These are phyloP conservation scores for Botryosphaeria agaves DNA, from an alignment of 2,329 filamentous ascomycete species.

Conservation along the genomic window DNA sequence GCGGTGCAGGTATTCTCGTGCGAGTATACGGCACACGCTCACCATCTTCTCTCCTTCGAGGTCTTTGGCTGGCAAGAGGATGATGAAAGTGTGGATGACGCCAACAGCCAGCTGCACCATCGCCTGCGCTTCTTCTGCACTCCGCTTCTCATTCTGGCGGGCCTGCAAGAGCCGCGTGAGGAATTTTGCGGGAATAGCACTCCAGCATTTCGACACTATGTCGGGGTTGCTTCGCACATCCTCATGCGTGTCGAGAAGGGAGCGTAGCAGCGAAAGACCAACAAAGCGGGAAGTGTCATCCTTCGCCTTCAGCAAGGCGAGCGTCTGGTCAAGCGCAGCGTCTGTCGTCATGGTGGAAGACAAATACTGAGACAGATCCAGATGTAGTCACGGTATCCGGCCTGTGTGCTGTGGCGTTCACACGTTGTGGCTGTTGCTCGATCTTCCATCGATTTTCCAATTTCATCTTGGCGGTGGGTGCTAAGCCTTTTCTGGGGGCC, in stretches of 20 bases:
- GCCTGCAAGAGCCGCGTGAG: slow-evolving; percentile 45
- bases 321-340: slow-evolving; percentile 30
- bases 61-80: slow-evolving; percentile 34
- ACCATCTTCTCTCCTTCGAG: slow-evolving; percentile 30
- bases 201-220: slow-evolving; percentile 36
- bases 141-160: slow-evolving; percentile 6
- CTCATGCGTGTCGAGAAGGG: slow-evolving; percentile 43
- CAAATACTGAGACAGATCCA: no score
- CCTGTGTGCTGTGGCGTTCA: no score
- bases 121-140: slow-evolving; percentile 30
- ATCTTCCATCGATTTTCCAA: no score
- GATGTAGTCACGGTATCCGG: no score
- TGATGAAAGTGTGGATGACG: slow-evolving; percentile 44
- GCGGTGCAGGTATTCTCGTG: not conserved
- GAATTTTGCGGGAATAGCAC: slow-evolving; percentile 42
- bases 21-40: slow-evolving; percentile 34
- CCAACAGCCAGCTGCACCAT: slow-evolving; percentile 48
- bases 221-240: slow-evolving; percentile 31
- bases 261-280: slow-evolving; percentile 47
- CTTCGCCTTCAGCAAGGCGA: slow-evolving; percentile 37
- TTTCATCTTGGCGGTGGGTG: not conserved
- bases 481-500: not conserved
- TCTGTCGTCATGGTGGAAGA: no score
- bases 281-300: slow-evolving; percentile 54
- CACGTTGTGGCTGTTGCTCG: no score